These are phyloP conservation scores for Fusarium sp. DNA, from an alignment of 2,329 filamentous ascomycete species.

Conservation along the genomic window DNA sequence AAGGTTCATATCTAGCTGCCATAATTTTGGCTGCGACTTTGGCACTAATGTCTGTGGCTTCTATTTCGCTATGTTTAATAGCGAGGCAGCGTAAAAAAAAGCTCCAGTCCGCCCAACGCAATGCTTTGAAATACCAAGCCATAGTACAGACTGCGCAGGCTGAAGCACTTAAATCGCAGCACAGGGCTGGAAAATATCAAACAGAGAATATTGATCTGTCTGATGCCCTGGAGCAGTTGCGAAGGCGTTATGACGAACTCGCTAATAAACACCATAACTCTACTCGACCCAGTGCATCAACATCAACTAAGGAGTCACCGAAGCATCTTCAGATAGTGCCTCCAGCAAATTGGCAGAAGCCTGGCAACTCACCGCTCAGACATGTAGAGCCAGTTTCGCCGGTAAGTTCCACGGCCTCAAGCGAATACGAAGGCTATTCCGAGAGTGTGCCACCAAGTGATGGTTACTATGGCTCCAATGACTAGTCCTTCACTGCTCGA, in stretches of 20 bases:
- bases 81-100: background rate
- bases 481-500: background rate
- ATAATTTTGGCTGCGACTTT: background rate
- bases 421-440: background rate
- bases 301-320: background rate
- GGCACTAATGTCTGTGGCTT: background rate
- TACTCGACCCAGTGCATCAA: background rate
- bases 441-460: background rate
- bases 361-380: background rate
- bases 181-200: background rate
- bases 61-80: background rate
- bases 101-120: background rate
- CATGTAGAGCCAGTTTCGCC: background rate
- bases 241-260: background rate
- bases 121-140: background rate
- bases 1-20: background rate
- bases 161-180: background rate
- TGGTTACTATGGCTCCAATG: background rate
- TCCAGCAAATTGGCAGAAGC: background rate
- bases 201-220: background rate
- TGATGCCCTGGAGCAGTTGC: background rate
- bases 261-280: background rate
- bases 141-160: background rate
- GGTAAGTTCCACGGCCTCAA: background rate
- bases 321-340: background rate